A percentile compares a stretch with the other conserved stretches of the same genome.
Evolutionary conservation across 139 green algal genomes (phyloP).

Genomic region (Yamagishiella unicocca): DNA sequence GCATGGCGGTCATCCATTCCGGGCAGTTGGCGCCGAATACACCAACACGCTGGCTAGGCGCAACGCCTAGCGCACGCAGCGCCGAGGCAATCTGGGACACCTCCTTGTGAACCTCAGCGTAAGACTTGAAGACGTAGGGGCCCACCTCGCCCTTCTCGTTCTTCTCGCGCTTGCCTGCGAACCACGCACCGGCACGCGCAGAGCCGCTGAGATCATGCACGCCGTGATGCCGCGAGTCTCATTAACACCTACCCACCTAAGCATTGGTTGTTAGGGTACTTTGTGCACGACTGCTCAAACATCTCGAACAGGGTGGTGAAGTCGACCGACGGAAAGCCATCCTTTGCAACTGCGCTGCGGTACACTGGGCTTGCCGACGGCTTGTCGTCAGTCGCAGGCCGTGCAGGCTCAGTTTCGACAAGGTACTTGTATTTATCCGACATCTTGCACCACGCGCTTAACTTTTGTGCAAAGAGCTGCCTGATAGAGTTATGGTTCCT

Average conservation of each 20-base stretch:
- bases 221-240: not conserved
- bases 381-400: constrained; percentile 22
- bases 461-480: too few species aligned
- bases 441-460: too few species aligned
- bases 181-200: not conserved
- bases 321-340: constrained; percentile 65
- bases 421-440: constrained; percentile 37
- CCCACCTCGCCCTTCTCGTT: constrained; percentile 46
- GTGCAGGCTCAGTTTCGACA: constrained; percentile 49
- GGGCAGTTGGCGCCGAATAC: constrained; percentile 89
- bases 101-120: constrained; percentile 57
- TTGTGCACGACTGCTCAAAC: constrained; percentile 74
- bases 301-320: constrained; percentile 83
- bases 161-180: constrained; percentile 40
- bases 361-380: constrained; percentile 64
- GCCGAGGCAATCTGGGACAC: constrained; percentile 60
- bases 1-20: constrained; percentile 96
- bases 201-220: not conserved
- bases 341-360: constrained; percentile 66
- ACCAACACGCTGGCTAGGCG: constrained; percentile 56
- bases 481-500: too few species aligned
- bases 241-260: constrained; percentile 54
- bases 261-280: constrained; percentile 64
- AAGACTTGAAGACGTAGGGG: constrained; percentile 61
- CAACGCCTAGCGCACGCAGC: constrained; percentile 49